Base-by-base conservation (phyloP, 305 asterid species). In the Solanum hybrid region DNA sequence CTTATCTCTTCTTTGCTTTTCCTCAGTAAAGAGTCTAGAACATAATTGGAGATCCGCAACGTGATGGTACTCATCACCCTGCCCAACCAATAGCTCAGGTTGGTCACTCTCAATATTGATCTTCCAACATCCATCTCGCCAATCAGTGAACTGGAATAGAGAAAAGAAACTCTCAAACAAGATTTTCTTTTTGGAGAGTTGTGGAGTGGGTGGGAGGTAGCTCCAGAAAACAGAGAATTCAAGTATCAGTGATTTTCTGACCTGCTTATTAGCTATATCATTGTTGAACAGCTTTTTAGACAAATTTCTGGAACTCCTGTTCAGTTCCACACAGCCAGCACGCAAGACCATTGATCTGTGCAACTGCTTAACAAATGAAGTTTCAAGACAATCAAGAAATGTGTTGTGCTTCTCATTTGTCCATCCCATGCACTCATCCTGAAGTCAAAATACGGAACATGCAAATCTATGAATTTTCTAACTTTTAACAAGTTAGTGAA, bases 301-400 rank as follows among this genome's bases (percentile, higher is more conserved):
- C 88, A 82, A 26, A 90, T 66, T 60, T 88, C 37, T 84, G 51
- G 77, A 90, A 75, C 69, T 87, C 90, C 86, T 90, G 76, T 88
- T 91, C 90, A 91, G 91, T 66, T 89, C 94, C 72, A 90, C 85
- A 91, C 90, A 91, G 78, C 90, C 88, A 81, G 92, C 91, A 75
- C 76, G 88, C 78, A 89, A 88, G 89, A 82, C 88, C 88, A 78
- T 95, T 40, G 96, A 92, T 88, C 89, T 94, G 88, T 92, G 91
- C 88, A 96, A 91, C 90, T 95, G 95, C 90, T 92, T 89, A 88
- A 94, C 94, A 91, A 94, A 95, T 77, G 97, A 93, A 91, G 93
- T 90, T 91, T 95, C 99, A 92, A 96, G 92, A 88, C 90, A 91
- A 93, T 94, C 89, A 69, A 96, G 96, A 94, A 93, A 94, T 29